phyloP scores from a whole-genome alignment of 257 asterid species.

The Vinca minor region DNA sequence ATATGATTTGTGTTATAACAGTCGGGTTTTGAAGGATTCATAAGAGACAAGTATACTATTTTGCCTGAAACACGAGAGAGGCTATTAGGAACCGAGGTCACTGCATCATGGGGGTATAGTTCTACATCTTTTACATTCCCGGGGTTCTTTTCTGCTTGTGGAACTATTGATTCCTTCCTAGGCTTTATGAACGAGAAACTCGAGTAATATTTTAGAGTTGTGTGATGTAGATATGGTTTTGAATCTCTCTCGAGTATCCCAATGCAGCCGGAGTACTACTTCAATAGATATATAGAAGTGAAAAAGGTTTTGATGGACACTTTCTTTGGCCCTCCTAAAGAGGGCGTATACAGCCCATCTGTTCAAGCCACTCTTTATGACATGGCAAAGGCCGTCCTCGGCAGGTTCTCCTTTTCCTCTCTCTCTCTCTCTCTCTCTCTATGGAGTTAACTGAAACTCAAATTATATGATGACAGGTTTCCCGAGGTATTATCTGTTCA shows the following conservation, averaged over 20 bases:
- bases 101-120: slow-evolving; percentile 79
- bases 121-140: neutral
- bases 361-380: slow-evolving; percentile 82
- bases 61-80: slow-evolving; percentile 94
- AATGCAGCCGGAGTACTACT: slow-evolving; percentile 42
- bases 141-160: neutral
- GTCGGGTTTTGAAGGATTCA: slow-evolving; percentile 97
- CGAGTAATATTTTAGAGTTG: slow-evolving; percentile 7
- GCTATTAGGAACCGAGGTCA: slow-evolving; percentile 88
- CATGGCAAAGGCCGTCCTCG: slow-evolving; percentile 78
- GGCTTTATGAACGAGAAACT: neutral
- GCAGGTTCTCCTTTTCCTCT: slow-evolving; percentile 35
- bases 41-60: slow-evolving; percentile 74
- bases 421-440: neutral
- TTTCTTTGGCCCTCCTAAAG: slow-evolving; percentile 70
- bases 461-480: slow-evolving; percentile 44
- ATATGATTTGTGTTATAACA: slow-evolving; percentile 32
- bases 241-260: slow-evolving; percentile 60
- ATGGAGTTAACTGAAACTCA: slow-evolving; percentile 9
- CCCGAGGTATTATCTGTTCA: slow-evolving; percentile 60
- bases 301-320: slow-evolving; percentile 54
- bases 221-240: slow-evolving; percentile 54
- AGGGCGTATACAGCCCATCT: slow-evolving; percentile 91
- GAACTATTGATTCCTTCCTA: neutral
- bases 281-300: slow-evolving; percentile 53